phyloP scores from a whole-genome alignment of 148 eudicot species.

The Chenopodium quinoa region DNA sequence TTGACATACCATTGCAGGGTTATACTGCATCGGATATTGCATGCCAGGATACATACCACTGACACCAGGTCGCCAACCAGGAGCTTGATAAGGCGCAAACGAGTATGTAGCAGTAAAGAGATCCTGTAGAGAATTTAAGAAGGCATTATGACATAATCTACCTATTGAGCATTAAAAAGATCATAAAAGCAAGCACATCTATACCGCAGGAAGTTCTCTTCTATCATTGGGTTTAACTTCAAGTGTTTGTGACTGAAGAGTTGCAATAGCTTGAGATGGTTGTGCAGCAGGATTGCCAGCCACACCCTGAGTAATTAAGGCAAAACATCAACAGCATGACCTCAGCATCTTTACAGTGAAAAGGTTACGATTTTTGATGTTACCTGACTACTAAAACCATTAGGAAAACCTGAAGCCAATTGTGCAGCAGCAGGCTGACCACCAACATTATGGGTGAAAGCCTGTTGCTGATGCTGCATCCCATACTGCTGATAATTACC shows the following conservation, averaged over 20 bases:
- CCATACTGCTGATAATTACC: slow-evolving; percentile 50
- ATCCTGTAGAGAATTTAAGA: slow-evolving; percentile 47
- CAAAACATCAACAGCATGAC: slow-evolving; percentile 27
- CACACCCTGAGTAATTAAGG: slow-evolving; percentile 35
- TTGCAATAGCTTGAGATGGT: slow-evolving; percentile 33
- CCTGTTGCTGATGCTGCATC: slow-evolving; percentile 46
- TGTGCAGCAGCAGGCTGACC: slow-evolving; percentile 35
- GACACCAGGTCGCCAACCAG: slow-evolving; percentile 70
- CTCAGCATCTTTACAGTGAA: slow-evolving; percentile 14
- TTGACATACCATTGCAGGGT: slow-evolving; percentile 52
- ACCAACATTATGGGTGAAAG: slow-evolving; percentile 31
- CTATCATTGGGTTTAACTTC: slow-evolving; percentile 56
- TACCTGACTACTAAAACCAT: slow-evolving; percentile 43
- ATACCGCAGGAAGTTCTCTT: slow-evolving; percentile 75
- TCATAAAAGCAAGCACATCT: slow-evolving; percentile 15
- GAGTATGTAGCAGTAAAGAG: slow-evolving; percentile 71
- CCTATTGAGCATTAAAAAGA: slow-evolving; percentile 5
- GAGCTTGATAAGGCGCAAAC: slow-evolving; percentile 41
- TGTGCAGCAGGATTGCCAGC: slow-evolving; percentile 36
- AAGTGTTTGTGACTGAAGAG: slow-evolving; percentile 27
- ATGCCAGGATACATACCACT: slow-evolving; percentile 41
- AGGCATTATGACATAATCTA: slow-evolving; percentile 1
- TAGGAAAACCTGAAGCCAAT: slow-evolving; percentile 30
- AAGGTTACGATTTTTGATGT: not conserved
- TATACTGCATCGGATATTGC: slow-evolving; percentile 66